Evolutionary conservation across 2,329 filamentous ascomycete species (phyloP), one percentile per base, ranked within the genome.

Genomic region (Colletotrichum agaves): DNA sequence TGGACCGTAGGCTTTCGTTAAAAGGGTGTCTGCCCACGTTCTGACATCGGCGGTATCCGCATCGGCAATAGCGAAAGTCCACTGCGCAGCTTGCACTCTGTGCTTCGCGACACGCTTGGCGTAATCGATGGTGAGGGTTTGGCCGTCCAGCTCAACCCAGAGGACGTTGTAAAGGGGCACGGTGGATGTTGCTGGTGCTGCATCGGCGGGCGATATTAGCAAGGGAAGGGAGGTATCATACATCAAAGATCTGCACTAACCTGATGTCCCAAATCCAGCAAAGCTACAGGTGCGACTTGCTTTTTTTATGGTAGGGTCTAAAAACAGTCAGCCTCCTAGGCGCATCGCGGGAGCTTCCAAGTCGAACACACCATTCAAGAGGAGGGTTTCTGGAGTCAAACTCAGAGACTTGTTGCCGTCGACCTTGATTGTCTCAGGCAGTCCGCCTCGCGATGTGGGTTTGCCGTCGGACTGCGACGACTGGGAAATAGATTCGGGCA

Each of bases 151-250:
- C 71, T 93, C 89, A 43, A 91, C 93, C 90, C 93, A 97, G 55
- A 98, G 88, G 69, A 98, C 82, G 76, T 97, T 92, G 81, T 93
- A 94, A 69, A 93, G 90, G 2, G 92, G 90, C 33, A 98, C 91
- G 5, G 74, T 73, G 21, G 76, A 71, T 11, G 72, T 74, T 8
- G 63, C 19, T 12, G 66, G 57, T 21, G 62, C 50, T 37, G 62
- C 33, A 47, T 27, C 10, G 61, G 37, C 12, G 55, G 33, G 5
- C 3, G 15, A 17, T 43, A 43, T 57, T 50, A 60, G 65, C 41
- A 52, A 21, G 53, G 10, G 21, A 58, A 47, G 19, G 19, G 31
- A 56, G 17, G 8, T 17, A 19, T 10, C 35, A 33, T 19, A 12
- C 39, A 17, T 19, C 19, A 5, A 39, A 23, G 43, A 19, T 19